phyloP scores from a whole-genome alignment of 2,329 filamentous ascomycete genomes.

The Microascus cirrosus region DNA sequence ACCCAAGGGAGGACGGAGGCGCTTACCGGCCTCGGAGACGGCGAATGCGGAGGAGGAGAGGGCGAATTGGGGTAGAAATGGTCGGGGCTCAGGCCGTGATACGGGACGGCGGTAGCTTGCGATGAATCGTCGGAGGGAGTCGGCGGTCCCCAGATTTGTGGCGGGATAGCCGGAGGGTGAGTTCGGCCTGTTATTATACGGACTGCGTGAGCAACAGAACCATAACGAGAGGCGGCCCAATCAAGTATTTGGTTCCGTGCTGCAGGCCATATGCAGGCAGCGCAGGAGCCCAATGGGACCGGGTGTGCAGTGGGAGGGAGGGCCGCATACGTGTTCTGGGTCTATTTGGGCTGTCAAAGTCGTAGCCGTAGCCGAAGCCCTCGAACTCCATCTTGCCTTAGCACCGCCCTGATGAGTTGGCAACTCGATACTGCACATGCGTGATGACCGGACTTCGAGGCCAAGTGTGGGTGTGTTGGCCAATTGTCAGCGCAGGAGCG shows the following conservation, averaged over 20 bases:
- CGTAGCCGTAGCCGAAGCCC: constrained; percentile 3
- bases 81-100: constrained; percentile 3
- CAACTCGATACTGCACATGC: neutral
- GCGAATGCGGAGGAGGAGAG: neutral
- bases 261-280: neutral
- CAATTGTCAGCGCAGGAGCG: neutral
- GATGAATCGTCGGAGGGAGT: constrained; percentile 3
- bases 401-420: neutral
- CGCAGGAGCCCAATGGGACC: neutral
- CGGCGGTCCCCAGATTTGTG: constrained; percentile 2
- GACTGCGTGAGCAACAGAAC: neutral
- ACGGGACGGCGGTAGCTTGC: neutral
- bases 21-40: neutral
- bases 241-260: neutral
- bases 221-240: neutral
- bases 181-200: neutral
- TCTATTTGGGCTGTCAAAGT: constrained; percentile 1
- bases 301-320: neutral
- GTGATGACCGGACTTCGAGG: neutral
- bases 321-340: constrained; percentile 2
- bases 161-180: neutral
- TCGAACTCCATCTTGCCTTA: constrained; percentile 2
- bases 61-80: constrained; percentile 4
- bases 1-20: neutral
- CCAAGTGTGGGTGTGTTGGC: neutral